A percentile compares a stretch with the other conserved stretches of the same genome.
Evolutionary conservation across 441 rosid species (phyloP).

Genomic region (Arabidopsis lyrata): DNA sequence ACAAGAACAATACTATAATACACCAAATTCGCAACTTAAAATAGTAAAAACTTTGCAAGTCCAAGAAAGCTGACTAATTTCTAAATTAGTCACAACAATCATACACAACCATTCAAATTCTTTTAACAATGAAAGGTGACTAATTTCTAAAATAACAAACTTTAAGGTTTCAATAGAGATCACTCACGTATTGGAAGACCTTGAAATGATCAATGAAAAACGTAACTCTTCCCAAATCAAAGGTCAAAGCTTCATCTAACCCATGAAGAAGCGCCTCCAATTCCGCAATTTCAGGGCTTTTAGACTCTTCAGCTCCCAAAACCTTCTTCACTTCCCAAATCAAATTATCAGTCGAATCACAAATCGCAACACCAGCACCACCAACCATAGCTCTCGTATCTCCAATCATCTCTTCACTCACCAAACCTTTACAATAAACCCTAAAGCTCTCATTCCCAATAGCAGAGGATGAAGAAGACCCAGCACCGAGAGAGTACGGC

Average conservation of each 20-base stretch:
- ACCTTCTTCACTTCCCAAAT: slow-evolving; percentile 60
- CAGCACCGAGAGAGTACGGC: slow-evolving; percentile 49
- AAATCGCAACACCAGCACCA: slow-evolving; percentile 80
- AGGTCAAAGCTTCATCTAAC: slow-evolving; percentile 60
- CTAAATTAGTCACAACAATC: not conserved
- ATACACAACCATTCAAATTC: not conserved
- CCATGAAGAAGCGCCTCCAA: slow-evolving; percentile 70
- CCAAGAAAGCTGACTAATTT: not conserved
- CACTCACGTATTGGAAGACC: slow-evolving; percentile 61
- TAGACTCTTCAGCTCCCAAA: slow-evolving; percentile 44
- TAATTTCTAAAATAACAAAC: not conserved
- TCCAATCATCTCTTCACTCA: slow-evolving; percentile 56
- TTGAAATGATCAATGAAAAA: slow-evolving; percentile 55
- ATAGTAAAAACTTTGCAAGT: not conserved
- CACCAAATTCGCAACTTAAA: slow-evolving; percentile 23
- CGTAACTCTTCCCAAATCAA: slow-evolving; percentile 62
- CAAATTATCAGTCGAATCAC: slow-evolving; percentile 58
- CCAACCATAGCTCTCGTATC: slow-evolving; percentile 41
- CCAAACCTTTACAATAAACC: slow-evolving; percentile 77
- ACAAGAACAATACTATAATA: not conserved
- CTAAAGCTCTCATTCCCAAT: slow-evolving; percentile 41
- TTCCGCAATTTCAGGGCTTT: slow-evolving; percentile 54
- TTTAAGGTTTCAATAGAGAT: not conserved
- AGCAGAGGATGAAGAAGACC: slow-evolving; percentile 13
- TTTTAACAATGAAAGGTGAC: not conserved